phyloP scores from a whole-genome alignment of 2,329 filamentous ascomycete genomes.

The Colletotrichum sp. region DNA sequence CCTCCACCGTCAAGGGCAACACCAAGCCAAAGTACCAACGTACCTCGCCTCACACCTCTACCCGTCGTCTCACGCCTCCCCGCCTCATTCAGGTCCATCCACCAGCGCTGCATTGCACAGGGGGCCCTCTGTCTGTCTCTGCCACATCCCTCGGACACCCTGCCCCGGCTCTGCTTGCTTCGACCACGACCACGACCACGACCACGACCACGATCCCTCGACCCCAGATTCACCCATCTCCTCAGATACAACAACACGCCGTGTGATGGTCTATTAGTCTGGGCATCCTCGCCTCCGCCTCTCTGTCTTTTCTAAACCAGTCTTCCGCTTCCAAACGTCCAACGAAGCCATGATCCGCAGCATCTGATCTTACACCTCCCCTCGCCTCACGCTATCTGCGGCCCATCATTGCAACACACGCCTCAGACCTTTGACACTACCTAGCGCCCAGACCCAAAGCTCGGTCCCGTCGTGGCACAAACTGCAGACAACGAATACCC shows the following conservation, averaged over 20 bases:
- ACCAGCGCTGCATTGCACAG: background rate
- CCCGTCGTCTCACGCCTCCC: background rate
- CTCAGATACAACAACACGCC: background rate
- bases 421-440: slow-evolving; percentile 14
- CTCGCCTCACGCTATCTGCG: background rate
- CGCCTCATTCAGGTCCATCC: background rate
- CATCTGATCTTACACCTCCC: background rate
- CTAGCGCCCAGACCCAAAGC: slow-evolving; percentile 9
- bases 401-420: background rate
- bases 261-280: background rate
- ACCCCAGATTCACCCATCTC: background rate
- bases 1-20: background rate
- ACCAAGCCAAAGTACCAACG: background rate
- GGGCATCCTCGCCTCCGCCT: background rate
- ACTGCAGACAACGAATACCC: background rate
- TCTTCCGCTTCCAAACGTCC: background rate
- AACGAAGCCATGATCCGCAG: background rate
- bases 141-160: background rate
- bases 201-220: background rate
- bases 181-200: background rate
- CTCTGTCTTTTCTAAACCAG: background rate
- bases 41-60: slow-evolving; percentile 4
- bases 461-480: slow-evolving; percentile 9
- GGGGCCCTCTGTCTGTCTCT: background rate
- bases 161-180: slow-evolving; percentile 13